Percentiles rank a stretch among this genome's conserved stretches.
Conservation (phyloP, 202 grass and related monocot species). For the Bolboschoenoplectus hybrid region DNA sequence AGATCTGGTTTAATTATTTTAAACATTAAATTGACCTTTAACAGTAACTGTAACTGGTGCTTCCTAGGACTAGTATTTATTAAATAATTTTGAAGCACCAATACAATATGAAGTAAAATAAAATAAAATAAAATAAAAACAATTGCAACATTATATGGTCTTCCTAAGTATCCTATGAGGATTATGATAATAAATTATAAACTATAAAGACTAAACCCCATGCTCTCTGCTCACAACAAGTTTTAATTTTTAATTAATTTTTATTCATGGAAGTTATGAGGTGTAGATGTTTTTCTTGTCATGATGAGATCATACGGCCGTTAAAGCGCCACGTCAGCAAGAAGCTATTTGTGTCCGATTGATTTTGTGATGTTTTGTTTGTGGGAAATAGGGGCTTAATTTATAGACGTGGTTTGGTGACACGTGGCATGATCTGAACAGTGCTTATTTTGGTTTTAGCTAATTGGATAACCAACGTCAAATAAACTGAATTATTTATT, state of each 20-base stretch:
- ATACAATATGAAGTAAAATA: too few species aligned
- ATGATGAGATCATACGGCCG: not conserved
- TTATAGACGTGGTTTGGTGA: not conserved
- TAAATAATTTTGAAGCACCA: not conserved
- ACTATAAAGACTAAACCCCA: too few species aligned
- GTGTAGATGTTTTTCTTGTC: not conserved
- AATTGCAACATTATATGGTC: not conserved
- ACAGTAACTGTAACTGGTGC: not conserved
- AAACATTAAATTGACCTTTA: not conserved
- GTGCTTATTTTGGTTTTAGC: not conserved
- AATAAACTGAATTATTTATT: too few species aligned
- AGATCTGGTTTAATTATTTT: constrained; percentile 24
- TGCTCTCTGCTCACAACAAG: too few species aligned
- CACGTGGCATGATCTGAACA: not conserved
- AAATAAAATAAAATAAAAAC: not conserved
- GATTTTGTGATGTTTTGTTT: not conserved
- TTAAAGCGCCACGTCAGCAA: not conserved
- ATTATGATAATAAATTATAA: not conserved
- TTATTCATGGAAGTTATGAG: not conserved
- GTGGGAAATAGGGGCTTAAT: not conserved
- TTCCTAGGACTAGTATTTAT: not conserved
- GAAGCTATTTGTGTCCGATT: not conserved
- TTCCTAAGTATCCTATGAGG: not conserved
- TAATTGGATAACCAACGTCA: not conserved
- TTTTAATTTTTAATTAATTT: not conserved